Evolutionary conservation across 2,329 filamentous ascomycete species (phyloP), one percentile per base, ranked within the genome.

Genomic region (Epichloe sylvatica): DNA sequence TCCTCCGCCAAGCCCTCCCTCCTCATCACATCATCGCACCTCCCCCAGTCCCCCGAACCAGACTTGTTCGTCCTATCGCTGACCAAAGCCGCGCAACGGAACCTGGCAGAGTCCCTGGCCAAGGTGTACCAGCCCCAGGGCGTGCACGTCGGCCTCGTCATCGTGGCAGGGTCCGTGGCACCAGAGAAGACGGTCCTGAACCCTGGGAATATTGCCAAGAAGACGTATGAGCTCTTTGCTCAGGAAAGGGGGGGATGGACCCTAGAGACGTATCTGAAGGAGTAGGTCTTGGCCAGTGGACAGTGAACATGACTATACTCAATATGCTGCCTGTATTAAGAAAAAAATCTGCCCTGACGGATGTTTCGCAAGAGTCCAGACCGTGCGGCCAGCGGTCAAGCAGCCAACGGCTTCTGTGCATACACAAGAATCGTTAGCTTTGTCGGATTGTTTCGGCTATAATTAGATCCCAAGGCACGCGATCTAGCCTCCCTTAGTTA

Each of bases 1-100:
- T 5, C 53, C 7, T 38, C 47, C 4, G 53, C 62, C n/a, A 67
- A 67, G 47, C 73, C 74, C 0, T 67, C 68, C 0, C 58, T 77
- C 8, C 62, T 77, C 25, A 71, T 76, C 9, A 76, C 73, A 0
- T 72, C 65, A 59, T 71, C 69, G 23, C 59, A 67, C 42, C 64
- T 77, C 73, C 70, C 70, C 19, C 66, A 67, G 51, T 62, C 71
- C 25, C 75, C 75, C 0, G 56, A 69, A 2, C 69, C 72, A 3
- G 59, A 67, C 23, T 60, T 75, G 0, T 71, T 78, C 19, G 71
- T 70, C 0, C 60, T 77, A 5, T 74, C 70, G 2, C 62, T 76
- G 48, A 66, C 66, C 42, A 78, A 78, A 56, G 70, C 73, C 1
- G 67, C 73, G 0, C 74, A 78, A 62, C 61, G 69, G 17, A 76